These are phyloP conservation scores for Fusarium albosuccineum DNA, from an alignment of 2,329 filamentous ascomycete genomes.

Conservation along the genomic window DNA sequence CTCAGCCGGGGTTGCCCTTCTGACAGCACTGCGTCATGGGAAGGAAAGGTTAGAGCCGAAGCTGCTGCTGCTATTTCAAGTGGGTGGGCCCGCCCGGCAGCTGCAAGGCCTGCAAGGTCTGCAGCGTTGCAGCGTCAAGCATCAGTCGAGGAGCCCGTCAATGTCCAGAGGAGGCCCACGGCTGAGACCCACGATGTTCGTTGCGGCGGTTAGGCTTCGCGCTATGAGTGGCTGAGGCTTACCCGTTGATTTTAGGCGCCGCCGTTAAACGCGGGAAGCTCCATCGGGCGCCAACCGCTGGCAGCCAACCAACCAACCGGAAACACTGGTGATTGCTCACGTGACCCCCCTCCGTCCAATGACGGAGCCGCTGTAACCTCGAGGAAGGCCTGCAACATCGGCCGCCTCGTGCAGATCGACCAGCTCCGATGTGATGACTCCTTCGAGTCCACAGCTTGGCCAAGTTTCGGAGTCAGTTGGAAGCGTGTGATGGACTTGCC, in stretches of 20 bases:
- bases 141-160: constrained; percentile 24
- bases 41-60: constrained; percentile 18
- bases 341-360: constrained; percentile 30
- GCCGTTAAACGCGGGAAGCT: constrained; percentile 27
- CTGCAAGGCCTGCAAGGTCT: background rate
- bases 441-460: constrained; percentile 14
- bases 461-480: constrained; percentile 29
- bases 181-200: constrained; percentile 37
- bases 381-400: constrained; percentile 14
- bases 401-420: constrained; percentile 28
- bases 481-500: background rate
- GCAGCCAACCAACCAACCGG: constrained; percentile 34
- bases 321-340: constrained; percentile 20
- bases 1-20: background rate
- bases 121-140: background rate
- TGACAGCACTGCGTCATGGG: constrained; percentile 29
- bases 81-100: background rate
- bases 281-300: constrained; percentile 28
- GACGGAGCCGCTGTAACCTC: constrained; percentile 29
- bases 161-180: background rate
- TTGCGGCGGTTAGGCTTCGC: constrained; percentile 41
- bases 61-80: constrained; percentile 34
- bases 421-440: constrained; percentile 9
- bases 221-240: constrained; percentile 42
- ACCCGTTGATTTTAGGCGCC: constrained; percentile 29